Evolutionary conservation across 495 filamentous ascomycete species (phyloP).

Genomic region (Staphylotrichum longicolle): DNA sequence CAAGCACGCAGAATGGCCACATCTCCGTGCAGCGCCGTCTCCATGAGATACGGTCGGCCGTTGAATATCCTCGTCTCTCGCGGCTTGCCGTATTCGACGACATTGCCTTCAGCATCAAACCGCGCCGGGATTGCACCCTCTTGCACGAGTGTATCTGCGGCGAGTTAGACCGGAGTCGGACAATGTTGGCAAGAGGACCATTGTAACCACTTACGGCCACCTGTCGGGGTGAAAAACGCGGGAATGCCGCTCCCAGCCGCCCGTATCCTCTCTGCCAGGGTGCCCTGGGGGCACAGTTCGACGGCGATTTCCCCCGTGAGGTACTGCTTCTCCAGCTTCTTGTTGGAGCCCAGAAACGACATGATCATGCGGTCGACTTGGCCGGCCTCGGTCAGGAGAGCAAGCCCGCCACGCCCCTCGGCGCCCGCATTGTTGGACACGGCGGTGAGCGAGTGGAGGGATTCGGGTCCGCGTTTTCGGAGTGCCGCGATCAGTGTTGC

Average conservation of each 20-base stretch:
- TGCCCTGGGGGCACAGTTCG: slow-evolving; percentile 65
- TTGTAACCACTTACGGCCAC: slow-evolving; percentile 43
- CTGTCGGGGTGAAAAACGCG: slow-evolving; percentile 65
- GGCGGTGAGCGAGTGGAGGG: slow-evolving; percentile 55
- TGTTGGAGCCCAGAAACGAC: slow-evolving; percentile 62
- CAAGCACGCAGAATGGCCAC: slow-evolving; percentile 62
- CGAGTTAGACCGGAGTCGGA: neutral
- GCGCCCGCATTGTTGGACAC: slow-evolving; percentile 67
- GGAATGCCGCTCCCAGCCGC: slow-evolving; percentile 66
- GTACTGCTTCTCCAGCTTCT: slow-evolving; percentile 62
- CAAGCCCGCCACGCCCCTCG: slow-evolving; percentile 54
- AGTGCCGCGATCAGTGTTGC: slow-evolving; percentile 53
- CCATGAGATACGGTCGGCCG: slow-evolving; percentile 60
- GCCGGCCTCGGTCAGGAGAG: slow-evolving; percentile 51
- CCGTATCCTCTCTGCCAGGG: slow-evolving; percentile 59
- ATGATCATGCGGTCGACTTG: slow-evolving; percentile 60
- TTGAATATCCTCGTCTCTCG: slow-evolving; percentile 60
- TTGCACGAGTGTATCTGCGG: slow-evolving; percentile 57
- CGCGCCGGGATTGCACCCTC: slow-evolving; percentile 58
- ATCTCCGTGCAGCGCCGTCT: slow-evolving; percentile 60
- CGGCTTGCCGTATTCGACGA: slow-evolving; percentile 54
- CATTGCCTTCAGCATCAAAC: slow-evolving; percentile 50
- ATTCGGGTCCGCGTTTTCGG: slow-evolving; percentile 42
- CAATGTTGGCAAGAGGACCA: too few species aligned
- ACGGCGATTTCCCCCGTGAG: slow-evolving; percentile 60